phyloP scores from a whole-genome alignment of 495 filamentous ascomycete genomes.

The Penicillium paxilli region DNA sequence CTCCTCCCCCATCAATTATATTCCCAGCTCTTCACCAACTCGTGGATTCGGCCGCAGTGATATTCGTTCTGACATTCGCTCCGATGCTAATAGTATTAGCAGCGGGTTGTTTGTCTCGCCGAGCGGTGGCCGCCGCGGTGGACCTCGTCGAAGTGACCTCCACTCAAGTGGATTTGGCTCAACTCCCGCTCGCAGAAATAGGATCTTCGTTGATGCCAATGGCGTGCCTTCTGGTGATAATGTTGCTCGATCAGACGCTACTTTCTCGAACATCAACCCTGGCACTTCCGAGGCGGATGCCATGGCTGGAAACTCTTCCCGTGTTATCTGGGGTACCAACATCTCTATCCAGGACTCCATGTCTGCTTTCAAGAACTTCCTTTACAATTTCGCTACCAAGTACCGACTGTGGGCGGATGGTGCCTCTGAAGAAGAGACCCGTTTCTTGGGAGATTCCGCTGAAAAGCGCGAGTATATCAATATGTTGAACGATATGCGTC shows the following conservation, averaged over 20 bases:
- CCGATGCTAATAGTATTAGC: slow-evolving; percentile 72
- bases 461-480: slow-evolving; percentile 77
- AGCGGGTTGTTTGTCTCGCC: slow-evolving; percentile 83
- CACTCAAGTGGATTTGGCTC: slow-evolving; percentile 73
- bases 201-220: slow-evolving; percentile 79
- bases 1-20: slow-evolving; percentile 88
- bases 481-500: slow-evolving; percentile 86
- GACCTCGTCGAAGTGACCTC: slow-evolving; percentile 74
- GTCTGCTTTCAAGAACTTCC: slow-evolving; percentile 83
- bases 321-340: slow-evolving; percentile 96
- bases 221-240: slow-evolving; percentile 66
- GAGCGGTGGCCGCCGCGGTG: slow-evolving; percentile 47
- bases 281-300: slow-evolving; percentile 89
- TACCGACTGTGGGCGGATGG: slow-evolving; percentile 91
- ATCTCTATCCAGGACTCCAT: slow-evolving; percentile 90
- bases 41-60: slow-evolving; percentile 42
- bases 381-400: slow-evolving; percentile 84
- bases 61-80: slow-evolving; percentile 51
- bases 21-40: slow-evolving; percentile 80
- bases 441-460: slow-evolving; percentile 55
- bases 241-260: slow-evolving; percentile 68
- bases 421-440: slow-evolving; percentile 72
- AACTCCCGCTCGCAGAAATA: slow-evolving; percentile 61
- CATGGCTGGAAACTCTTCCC: slow-evolving; percentile 74
- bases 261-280: slow-evolving; percentile 84